phyloP scores from a whole-genome alignment of 225 moss, liverwort and hornwort genomes.

The Sphagnum tenellum region DNA sequence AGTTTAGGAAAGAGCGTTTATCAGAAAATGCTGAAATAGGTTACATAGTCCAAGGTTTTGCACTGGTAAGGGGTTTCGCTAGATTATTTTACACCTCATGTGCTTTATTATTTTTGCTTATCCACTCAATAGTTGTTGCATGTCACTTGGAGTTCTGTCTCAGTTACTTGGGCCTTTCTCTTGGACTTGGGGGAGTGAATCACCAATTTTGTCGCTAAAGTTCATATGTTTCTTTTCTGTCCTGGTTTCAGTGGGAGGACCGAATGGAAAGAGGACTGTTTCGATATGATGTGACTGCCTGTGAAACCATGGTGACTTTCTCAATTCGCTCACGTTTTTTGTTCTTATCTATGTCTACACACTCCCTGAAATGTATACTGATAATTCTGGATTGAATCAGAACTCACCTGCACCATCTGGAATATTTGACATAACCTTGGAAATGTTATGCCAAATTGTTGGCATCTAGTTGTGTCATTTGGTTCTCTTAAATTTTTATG shows the following conservation, averaged over 20 bases:
- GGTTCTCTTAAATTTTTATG: too few relatives aligned
- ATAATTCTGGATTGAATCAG: too few relatives aligned
- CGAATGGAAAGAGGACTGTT: constrained; percentile 61
- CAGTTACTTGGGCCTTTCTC: too few relatives aligned
- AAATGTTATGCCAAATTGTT: not conserved
- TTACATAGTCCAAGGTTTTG: too few relatives aligned
- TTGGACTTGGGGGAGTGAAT: not conserved
- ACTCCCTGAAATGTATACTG: not conserved
- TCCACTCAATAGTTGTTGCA: too few relatives aligned
- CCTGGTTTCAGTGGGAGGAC: constrained; percentile 64
- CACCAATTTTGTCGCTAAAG: not conserved
- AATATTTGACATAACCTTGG: not conserved
- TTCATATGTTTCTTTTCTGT: not conserved
- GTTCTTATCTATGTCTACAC: not conserved
- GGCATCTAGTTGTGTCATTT: too few relatives aligned
- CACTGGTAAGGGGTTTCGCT: too few relatives aligned
- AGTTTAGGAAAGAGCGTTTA: too few relatives aligned
- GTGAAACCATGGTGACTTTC: constrained; percentile 65
- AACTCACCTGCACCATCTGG: not conserved
- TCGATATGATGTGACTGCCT: constrained; percentile 81
- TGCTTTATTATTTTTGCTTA: too few relatives aligned
- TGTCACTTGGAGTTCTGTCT: too few relatives aligned
- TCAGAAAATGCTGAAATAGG: too few relatives aligned
- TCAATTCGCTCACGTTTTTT: not conserved
- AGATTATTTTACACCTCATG: too few relatives aligned